A percentile compares a stretch with the other conserved stretches of the same genome.
Conservation (phyloP, 1,284 basidiomycete species). For the Pyrrhoderma noxium region DNA sequence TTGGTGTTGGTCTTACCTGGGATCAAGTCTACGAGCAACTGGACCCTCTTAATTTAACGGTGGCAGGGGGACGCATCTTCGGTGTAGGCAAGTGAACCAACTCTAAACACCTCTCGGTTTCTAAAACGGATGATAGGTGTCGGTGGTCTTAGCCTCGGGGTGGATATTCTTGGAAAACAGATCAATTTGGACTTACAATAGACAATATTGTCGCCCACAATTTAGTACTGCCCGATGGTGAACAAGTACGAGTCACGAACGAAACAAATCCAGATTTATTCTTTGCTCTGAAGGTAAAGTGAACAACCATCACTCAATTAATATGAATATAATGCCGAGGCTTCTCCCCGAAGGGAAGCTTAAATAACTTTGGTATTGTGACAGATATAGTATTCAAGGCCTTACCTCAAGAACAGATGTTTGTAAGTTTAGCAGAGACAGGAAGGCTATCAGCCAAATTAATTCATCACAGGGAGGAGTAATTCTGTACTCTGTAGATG, state of each 20-base stretch:
- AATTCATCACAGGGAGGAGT: constrained; percentile 3
- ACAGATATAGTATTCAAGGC: constrained; percentile 6
- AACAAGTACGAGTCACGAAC: constrained; percentile 11
- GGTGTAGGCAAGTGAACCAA: constrained; percentile 18
- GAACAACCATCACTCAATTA: too few species aligned
- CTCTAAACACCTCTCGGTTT: neutral
- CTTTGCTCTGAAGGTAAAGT: constrained; percentile 9
- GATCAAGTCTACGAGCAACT: constrained; percentile 22
- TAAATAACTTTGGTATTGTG: constrained; percentile 17
- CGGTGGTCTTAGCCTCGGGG: constrained; percentile 16
- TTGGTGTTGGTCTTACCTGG: constrained; percentile 22
- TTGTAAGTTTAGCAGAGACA: constrained; percentile 13
- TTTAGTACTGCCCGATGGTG: constrained; percentile 13
- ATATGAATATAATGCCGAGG: too few species aligned
- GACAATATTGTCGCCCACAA: constrained; percentile 14
- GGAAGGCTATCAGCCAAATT: constrained; percentile 12
- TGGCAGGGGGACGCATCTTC: constrained; percentile 22
- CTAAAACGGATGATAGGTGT: constrained; percentile 5
- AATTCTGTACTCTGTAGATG: neutral
- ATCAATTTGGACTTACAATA: constrained; percentile 15
- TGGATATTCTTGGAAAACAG: constrained; percentile 18
- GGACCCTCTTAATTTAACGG: constrained; percentile 18
- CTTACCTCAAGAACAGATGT: constrained; percentile 7
- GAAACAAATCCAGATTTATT: constrained; percentile 15
- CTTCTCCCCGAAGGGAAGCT: constrained; percentile 5